phyloP scores from a whole-genome alignment of 441 rosid species.

The Iberis amara region DNA sequence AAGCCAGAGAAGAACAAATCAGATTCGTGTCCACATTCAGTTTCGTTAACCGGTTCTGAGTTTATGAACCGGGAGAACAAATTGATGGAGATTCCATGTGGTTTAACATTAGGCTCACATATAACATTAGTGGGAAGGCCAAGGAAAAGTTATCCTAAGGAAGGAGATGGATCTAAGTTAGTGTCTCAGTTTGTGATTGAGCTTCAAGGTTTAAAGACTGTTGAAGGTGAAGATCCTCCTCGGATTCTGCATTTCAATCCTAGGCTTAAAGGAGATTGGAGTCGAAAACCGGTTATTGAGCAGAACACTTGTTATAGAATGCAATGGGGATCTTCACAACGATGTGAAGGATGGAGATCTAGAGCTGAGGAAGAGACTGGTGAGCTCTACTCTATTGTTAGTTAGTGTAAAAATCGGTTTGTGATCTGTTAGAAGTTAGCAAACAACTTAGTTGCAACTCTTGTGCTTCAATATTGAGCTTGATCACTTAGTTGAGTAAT shows the following conservation, averaged over 20 bases:
- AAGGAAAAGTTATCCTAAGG: slow-evolving; percentile 37
- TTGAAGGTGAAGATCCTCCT: slow-evolving; percentile 78
- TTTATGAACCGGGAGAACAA: slow-evolving; percentile 29
- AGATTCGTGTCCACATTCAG: slow-evolving; percentile 39
- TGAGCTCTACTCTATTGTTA: slow-evolving; percentile 11
- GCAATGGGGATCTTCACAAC: slow-evolving; percentile 70
- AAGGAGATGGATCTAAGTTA: slow-evolving; percentile 31
- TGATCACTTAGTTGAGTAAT: slow-evolving; percentile 5
- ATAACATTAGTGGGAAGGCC: slow-evolving; percentile 53
- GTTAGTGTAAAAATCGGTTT: background rate
- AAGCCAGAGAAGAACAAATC: slow-evolving; percentile 31
- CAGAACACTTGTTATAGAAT: slow-evolving; percentile 76
- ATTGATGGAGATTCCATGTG: slow-evolving; percentile 32
- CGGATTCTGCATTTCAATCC: slow-evolving; percentile 70
- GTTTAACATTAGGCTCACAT: slow-evolving; percentile 29
- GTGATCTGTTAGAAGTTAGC: slow-evolving; percentile 4
- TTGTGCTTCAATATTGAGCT: background rate
- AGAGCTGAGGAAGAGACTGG: slow-evolving; percentile 37
- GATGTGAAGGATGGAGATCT: slow-evolving; percentile 76
- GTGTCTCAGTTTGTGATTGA: slow-evolving; percentile 34
- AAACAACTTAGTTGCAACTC: background rate
- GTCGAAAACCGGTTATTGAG: slow-evolving; percentile 61
- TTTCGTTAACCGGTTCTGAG: slow-evolving; percentile 29
- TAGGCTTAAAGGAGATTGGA: slow-evolving; percentile 71
- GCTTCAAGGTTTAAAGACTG: slow-evolving; percentile 52